A percentile compares a stretch with the other conserved stretches of the same genome.
These are phyloP conservation scores for Diaporthe sp. DNA, from an alignment of 2,329 filamentous ascomycete genomes.

Conservation along the genomic window DNA sequence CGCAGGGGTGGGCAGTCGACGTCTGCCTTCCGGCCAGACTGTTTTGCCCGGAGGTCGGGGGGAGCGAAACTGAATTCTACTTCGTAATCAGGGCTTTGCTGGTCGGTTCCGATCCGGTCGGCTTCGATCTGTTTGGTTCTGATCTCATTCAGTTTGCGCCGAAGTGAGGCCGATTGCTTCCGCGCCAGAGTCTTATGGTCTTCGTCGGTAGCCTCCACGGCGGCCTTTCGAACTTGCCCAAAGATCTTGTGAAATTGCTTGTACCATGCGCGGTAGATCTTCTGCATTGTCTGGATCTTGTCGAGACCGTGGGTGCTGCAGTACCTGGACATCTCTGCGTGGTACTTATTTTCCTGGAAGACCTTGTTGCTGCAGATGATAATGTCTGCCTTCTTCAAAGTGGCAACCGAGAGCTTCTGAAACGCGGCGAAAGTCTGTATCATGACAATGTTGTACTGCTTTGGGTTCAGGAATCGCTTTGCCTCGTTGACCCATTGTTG, in stretches of 20 bases:
- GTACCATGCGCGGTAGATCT: constrained; percentile 41
- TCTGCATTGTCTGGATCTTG: constrained; percentile 2
- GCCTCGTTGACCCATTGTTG: constrained; percentile 56
- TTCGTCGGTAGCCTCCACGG: background rate
- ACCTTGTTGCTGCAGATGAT: constrained; percentile 53
- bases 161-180: background rate
- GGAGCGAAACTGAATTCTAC: background rate
- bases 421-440: constrained; percentile 45
- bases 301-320: constrained; percentile 26
- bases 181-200: background rate
- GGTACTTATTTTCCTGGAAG: constrained; percentile 43
- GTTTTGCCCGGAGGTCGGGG: background rate
- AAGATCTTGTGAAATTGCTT: constrained; percentile 2
- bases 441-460: constrained; percentile 45
- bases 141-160: background rate
- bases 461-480: constrained; percentile 50
- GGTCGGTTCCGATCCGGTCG: background rate
- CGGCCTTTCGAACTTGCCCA: background rate
- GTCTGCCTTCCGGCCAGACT: background rate
- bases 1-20: background rate
- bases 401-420: constrained; percentile 16
- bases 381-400: constrained; percentile 52
- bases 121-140: background rate
- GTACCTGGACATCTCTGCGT: constrained; percentile 33
- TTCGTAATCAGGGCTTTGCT: background rate